phyloP scores from a whole-genome alignment of 2,329 filamentous ascomycete genomes.

The Rosellinia necatrix region DNA sequence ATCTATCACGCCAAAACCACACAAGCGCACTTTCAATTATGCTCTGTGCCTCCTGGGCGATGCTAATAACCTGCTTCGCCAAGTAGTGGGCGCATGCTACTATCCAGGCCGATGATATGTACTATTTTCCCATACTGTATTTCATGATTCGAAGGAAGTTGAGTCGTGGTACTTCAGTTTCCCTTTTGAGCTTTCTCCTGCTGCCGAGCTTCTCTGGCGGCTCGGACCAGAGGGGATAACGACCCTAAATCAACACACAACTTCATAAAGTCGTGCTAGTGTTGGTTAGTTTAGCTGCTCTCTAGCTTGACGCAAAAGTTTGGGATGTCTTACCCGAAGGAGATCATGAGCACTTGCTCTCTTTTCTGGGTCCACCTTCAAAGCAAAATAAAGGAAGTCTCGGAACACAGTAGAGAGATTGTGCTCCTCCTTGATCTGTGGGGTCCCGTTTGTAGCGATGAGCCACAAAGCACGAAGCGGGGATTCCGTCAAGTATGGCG shows the following conservation, averaged over 20 bases:
- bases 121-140: constrained; percentile 3
- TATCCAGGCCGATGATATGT: constrained; percentile 24
- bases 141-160: constrained; percentile 13
- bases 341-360: constrained; percentile 93
- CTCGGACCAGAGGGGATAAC: constrained; percentile 83
- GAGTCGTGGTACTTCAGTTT: constrained; percentile 38
- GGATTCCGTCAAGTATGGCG: constrained; percentile 93
- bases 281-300: constrained; percentile 28
- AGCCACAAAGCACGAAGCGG: constrained; percentile 91
- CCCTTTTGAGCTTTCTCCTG: constrained; percentile 81
- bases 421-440: constrained; percentile 90
- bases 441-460: constrained; percentile 96
- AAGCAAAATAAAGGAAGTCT: constrained; percentile 89
- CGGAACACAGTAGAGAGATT: constrained; percentile 80
- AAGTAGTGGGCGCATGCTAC: constrained; percentile 26
- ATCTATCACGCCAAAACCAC: constrained; percentile 21
- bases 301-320: constrained; percentile 13
- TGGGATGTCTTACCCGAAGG: constrained; percentile 70
- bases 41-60: constrained; percentile 18
- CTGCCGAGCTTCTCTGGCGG: constrained; percentile 81
- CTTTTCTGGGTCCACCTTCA: constrained; percentile 98
- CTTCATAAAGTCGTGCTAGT: constrained; percentile 80
- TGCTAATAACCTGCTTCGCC: constrained; percentile 14
- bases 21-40: constrained; percentile 15
- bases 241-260: constrained; percentile 74